These are phyloP conservation scores for Boletus vinaceobasis DNA, from an alignment of 768 basidiomycete genomes.

Conservation along the genomic window DNA sequence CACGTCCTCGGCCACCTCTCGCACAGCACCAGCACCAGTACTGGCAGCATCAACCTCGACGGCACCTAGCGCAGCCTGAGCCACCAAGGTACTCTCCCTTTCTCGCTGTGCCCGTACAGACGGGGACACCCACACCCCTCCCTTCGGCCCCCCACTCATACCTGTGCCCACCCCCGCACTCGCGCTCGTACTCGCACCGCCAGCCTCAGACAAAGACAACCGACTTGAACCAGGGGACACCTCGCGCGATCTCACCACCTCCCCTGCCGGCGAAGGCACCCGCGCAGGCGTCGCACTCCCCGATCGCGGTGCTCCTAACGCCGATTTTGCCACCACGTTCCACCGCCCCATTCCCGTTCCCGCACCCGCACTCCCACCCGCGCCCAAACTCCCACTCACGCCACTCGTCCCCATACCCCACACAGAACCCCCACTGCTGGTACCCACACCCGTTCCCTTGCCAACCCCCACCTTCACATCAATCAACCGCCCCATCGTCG, in stretches of 20 bases:
- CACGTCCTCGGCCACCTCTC: constrained; percentile 25
- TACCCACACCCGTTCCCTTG: not conserved
- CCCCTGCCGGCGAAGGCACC: constrained; percentile 18
- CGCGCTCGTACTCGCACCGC: not conserved
- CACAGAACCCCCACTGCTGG: not conserved
- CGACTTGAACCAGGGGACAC: constrained; percentile 10
- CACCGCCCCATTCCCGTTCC: constrained; percentile 5
- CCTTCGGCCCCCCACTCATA: not conserved
- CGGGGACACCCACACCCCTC: constrained; percentile 21
- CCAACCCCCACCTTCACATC: constrained; percentile 43
- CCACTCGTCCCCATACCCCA: not conserved
- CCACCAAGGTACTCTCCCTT: not conserved
- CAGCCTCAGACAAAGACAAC: not conserved
- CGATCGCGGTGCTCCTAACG: not conserved
- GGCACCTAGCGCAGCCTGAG: not conserved
- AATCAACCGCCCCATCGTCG: constrained; percentile 56
- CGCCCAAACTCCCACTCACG: not conserved
- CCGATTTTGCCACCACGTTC: constrained; percentile 19
- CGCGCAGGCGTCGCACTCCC: constrained; percentile 11
- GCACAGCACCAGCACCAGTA: not conserved
- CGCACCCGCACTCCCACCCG: not conserved
- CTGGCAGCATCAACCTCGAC: not conserved
- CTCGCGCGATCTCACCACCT: not conserved
- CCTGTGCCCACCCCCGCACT: not conserved
- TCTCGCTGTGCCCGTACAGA: constrained; percentile 17